Evolutionary conservation across 1,284 basidiomycete genomes (phyloP), one percentile per base, ranked within the genome.

Genomic region (Marasmius sp.): DNA sequence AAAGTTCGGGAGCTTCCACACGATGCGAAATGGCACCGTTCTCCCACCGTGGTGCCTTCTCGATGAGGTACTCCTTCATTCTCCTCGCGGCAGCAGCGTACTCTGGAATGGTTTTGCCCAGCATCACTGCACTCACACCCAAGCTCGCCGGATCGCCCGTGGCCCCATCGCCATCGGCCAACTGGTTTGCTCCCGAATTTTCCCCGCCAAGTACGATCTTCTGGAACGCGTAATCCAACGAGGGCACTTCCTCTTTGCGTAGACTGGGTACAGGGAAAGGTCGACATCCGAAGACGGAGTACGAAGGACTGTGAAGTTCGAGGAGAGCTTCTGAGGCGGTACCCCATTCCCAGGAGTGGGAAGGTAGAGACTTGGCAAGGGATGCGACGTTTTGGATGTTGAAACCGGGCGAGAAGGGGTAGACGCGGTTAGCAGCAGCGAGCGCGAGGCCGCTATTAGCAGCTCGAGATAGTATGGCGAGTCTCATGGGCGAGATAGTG

Each of bases 1-100:
- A 84, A 37, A 82, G 75, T 50, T 81, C 79, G 7, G 74, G 67
- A n/a, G 74, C 66, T 52, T 73, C 71, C 3, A 68, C 69, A 14
- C 83, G 77, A 62, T 85, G 83, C 1, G 82, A 84, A 41, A 86
- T 85, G 0, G 83, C 84, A 5, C 81, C 82, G 57, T 84, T 81
- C 33, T 64, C 70, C 52, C 73, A 80, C 27, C 81, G 73, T 0
- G 83, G 82, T 0, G 78, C 82, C 1, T 65, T 62, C n/a, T 71
- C 71, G 9, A 79, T 68, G 51, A 85, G 66, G 65, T 79, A 77
- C 5, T 70, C 62, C 11, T 74, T 62, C 39, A 74, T 70, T 14
- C 70, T 68, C 6, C 58, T 53, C 0, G 77, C 74, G 1, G 75
- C 78, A 3, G 57, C 57, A 0, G 70, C 69, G 58, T 68, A 79